phyloP scores from a whole-genome alignment of 2,329 filamentous ascomycete species.

The Arthrocladium fulminans region DNA sequence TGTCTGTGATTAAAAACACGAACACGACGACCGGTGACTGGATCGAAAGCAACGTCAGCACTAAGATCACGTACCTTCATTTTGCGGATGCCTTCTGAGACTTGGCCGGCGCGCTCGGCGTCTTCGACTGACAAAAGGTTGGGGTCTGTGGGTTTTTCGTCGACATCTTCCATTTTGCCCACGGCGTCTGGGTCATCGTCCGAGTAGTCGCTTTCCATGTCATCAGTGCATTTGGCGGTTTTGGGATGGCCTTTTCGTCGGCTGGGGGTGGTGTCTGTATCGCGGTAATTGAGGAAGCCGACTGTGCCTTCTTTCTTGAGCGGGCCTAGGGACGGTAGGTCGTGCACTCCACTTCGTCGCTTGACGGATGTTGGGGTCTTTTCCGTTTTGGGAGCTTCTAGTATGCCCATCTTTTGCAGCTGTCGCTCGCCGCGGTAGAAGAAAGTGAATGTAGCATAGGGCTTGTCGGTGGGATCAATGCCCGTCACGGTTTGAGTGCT shows the following conservation, averaged over 20 bases:
- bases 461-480: slow-evolving; percentile 84
- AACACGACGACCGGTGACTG: background rate
- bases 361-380: slow-evolving; percentile 55
- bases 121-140: slow-evolving; percentile 51
- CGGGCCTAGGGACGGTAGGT: slow-evolving; percentile 76
- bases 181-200: slow-evolving; percentile 61
- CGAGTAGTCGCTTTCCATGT: slow-evolving; percentile 69
- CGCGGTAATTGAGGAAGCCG: slow-evolving; percentile 81
- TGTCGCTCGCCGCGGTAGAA: slow-evolving; percentile 94
- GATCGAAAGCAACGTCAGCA: slow-evolving; percentile 2
- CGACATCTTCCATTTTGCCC: slow-evolving; percentile 54
- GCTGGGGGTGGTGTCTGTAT: slow-evolving; percentile 47
- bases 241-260: slow-evolving; percentile 45
- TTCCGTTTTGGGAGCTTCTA: slow-evolving; percentile 57
- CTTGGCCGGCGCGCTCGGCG: slow-evolving; percentile 49
- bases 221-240: slow-evolving; percentile 45
- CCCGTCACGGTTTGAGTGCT: slow-evolving; percentile 99
- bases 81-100: slow-evolving; percentile 56
- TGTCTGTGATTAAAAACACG: slow-evolving; percentile 20
- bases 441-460: slow-evolving; percentile 95
- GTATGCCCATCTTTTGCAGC: slow-evolving; percentile 90
- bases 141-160: slow-evolving; percentile 46
- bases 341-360: slow-evolving; percentile 70
- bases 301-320: slow-evolving; percentile 80
- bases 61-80: slow-evolving; percentile 48